Evolutionary conservation across 1,284 basidiomycete species (phyloP), one percentile per base, ranked within the genome.

Genomic region (Ceratobasidium sp.): DNA sequence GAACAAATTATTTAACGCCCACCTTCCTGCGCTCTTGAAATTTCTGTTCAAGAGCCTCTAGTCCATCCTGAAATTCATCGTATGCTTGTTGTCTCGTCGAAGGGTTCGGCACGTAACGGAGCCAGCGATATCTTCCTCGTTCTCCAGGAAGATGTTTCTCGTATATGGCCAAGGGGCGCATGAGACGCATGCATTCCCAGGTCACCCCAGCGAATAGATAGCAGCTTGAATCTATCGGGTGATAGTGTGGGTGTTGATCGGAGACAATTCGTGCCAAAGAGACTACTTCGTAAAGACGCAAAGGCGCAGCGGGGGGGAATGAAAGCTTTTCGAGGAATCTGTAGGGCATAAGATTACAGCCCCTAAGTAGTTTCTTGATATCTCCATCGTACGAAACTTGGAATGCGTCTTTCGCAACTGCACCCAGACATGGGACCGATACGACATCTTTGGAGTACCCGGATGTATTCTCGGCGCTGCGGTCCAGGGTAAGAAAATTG

Each of bases 401-500:
- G 50, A 51, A 51, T 4, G 50, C 15, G 19, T 51, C 50, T 6
- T 9, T 9, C 45, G n/a, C 11, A 48, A 48, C 9, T 48, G n/a
- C n/a, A n/a, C n/a, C n/a, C n/a, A n/a, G n/a, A n/a, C n/a, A n/a
- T n/a, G n/a, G n/a, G n/a, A n/a, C n/a, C n/a, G n/a, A n/a, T n/a
- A n/a, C n/a, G n/a, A n/a, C n/a, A n/a, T n/a, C n/a, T n/a, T n/a
- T n/a, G n/a, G 9, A 48, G 45, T 48, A 48, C n/a, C 45, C 45
- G 9, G 11, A n/a, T n/a, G n/a, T n/a, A n/a, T n/a, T n/a, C n/a
- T n/a, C 31, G 7, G 24, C 15, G 48, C 31, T 65, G 11, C 63
- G 44, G n/a, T 65, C 63, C 5, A 65, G 45, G 2, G 19, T 27
- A 6, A 65, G 22, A 51, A 51, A 65, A n/a, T 65, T 65, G 14